Base-by-base conservation (phyloP, 805 yeast species). In the Wickerhamiella dianesei region DNA sequence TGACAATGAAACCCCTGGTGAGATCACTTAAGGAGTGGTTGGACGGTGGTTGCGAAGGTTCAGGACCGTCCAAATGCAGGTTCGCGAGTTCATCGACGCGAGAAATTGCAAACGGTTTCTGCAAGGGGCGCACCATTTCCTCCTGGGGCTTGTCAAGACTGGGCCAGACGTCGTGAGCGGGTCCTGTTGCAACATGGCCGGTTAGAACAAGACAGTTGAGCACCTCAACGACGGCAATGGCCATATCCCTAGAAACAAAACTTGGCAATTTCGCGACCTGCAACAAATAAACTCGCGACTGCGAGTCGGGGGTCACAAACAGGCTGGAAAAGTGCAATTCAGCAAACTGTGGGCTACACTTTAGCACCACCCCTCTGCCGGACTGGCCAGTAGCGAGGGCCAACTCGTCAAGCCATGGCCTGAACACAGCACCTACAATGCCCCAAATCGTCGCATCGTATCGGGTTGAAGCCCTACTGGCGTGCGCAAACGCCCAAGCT, bases 351-450 rank as follows among this genome's bases (percentile, higher is more conserved):
- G 3, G 3, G 3, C 21, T 18, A 2, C 40, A 18, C 8, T 25
- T 4, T 19, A 48, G 44, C 14, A 5, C 16, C 6, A 41, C 13
- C 17, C 18, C 25, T 2, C 41, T 19, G 19, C 41, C 45, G 3
- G 17, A 20, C 13, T 45, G 44, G 4, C 58, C 58, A 5, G 47
- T 18, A 22, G 46, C 54, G 6, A 47, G 45, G 16, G 46, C 44
- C 20, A 56, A 42, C 41, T 56, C 53, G 3, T 29, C 43, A 2
- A 54, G 35, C 58, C 58, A 56, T 2, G 56, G 56, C 35, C 39
- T 18, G 12, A 50, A 4, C 9, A 44, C 12, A 3, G 52, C 39
- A n/a, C 35, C 21, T 19, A 49, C 42, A 2, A 55, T 35, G 13
- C 43, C 14, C 58, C 56, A 53, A 3, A 49, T 21, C 40, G 50